Base-by-base conservation (phyloP, 108 stramenopile species). In the Nitzschia inconspicua region DNA sequence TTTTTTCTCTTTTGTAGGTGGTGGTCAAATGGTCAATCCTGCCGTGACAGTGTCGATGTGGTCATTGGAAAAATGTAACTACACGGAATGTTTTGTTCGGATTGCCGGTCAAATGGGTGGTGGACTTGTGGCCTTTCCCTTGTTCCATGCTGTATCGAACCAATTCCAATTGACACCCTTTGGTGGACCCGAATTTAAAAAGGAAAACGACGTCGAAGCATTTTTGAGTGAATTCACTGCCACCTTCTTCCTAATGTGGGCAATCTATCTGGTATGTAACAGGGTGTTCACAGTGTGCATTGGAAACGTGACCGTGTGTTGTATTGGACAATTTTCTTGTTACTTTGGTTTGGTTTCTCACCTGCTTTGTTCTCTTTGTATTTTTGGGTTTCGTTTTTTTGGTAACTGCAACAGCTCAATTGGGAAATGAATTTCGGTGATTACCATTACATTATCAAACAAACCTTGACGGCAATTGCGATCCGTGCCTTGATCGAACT, bases 391-490 rank as follows among this genome's bases (percentile, higher is more conserved):
- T 27, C 28, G 14, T 30, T 53, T 34, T 19, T 35, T 18, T 32
- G 13, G 10, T 53, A n/a, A 7, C 22, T 29, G 37, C 24, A 34
- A 32, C 39, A 69, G 68, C 44, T 86, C 43, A 91, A 91, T 41
- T 90, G 86, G 88, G 90, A 91, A 63, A 44, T 88, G 32, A 76
- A 88, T 64, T 94, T 94, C 74, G 93, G 88, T 44, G 75, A 66
- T 40, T 85, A 73, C 66, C 88, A 89, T 58, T 94, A 91, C 68
- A 75, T 79, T 69, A 89, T 94, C 70, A 91, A 94, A 77, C 89
- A 91, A 59, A 66, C 73, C 19, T 70, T 95, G 43, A 95, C 93
- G 8, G 89, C 90, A 13, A 27, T 88, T 14, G 85, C 80, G 36
- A 91, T 95, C 67, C 83, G 93, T 7, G 80, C 76, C 44, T 73